Conservation (phyloP, 768 basidiomycete species). For the Brasilioporus rufonigricans region DNA sequence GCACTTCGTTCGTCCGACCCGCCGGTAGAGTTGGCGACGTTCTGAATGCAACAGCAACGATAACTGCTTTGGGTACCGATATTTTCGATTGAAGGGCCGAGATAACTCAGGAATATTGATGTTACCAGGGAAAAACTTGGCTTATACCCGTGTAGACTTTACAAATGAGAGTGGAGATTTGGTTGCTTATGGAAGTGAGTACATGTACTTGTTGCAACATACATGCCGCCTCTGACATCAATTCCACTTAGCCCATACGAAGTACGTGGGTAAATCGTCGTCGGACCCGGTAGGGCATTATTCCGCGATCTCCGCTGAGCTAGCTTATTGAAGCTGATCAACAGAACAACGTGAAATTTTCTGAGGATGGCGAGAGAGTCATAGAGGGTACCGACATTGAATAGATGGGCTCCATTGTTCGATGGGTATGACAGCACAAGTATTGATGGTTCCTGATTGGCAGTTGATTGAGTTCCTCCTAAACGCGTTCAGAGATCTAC, state of each 20-base stretch:
- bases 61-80: conserved; percentile 65
- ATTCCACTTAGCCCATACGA: conserved; percentile 66
- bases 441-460: not conserved
- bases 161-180: conserved; percentile 59
- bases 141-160: conserved; percentile 81
- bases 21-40: conserved; percentile 70
- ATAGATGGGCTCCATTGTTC: not conserved
- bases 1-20: conserved; percentile 73
- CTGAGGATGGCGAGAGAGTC: conserved; percentile 71
- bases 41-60: conserved; percentile 58
- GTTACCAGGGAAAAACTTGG: conserved; percentile 67
- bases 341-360: conserved; percentile 76
- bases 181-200: conserved; percentile 80
- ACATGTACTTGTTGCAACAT: too few species aligned
- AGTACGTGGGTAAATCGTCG: conserved; percentile 73
- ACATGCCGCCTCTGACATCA: not conserved
- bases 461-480: not conserved
- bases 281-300: conserved; percentile 37
- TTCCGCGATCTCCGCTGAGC: not conserved
- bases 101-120: not conserved
- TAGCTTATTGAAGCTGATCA: not conserved
- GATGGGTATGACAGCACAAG: not conserved
- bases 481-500: not conserved
- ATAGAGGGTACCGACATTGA: conserved; percentile 46
- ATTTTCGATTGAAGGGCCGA: not conserved